Evolutionary conservation across 2,329 filamentous ascomycete genomes (phyloP).

Genomic region (Thielaviopsis cerberus): DNA sequence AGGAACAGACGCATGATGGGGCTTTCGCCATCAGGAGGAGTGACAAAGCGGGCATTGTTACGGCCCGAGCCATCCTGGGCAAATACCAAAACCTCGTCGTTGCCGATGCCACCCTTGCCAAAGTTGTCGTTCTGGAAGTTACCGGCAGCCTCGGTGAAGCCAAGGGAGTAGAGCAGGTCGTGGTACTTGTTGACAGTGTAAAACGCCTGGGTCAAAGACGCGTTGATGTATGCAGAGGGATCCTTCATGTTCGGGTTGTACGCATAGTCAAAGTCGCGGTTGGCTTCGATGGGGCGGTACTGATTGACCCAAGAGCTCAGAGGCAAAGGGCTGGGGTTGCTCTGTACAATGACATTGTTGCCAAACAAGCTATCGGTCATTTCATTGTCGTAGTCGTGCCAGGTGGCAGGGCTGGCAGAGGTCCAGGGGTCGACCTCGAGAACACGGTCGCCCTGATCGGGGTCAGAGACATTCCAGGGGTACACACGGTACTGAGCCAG

Average conservation of each 20-base stretch:
- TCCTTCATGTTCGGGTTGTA: slow-evolving; percentile 20
- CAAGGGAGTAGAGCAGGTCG: slow-evolving; percentile 37
- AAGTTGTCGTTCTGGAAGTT: slow-evolving; percentile 43
- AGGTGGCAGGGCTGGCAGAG: slow-evolving; percentile 31
- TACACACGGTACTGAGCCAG: slow-evolving; percentile 35
- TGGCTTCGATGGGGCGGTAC: slow-evolving; percentile 17
- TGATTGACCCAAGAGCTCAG: slow-evolving; percentile 22
- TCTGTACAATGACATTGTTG: slow-evolving; percentile 40
- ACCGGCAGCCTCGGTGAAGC: slow-evolving; percentile 38
- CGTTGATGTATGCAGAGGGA: slow-evolving; percentile 28
- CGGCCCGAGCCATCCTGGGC: slow-evolving; percentile 34
- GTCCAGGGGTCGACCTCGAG: slow-evolving; percentile 30
- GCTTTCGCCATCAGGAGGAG: slow-evolving; percentile 31
- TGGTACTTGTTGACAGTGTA: slow-evolving; percentile 43
- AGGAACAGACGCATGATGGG: slow-evolving; percentile 42
- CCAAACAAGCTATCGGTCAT: slow-evolving; percentile 37
- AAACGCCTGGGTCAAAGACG: slow-evolving; percentile 39
- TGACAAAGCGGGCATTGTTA: slow-evolving; percentile 41
- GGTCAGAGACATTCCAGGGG: slow-evolving; percentile 31
- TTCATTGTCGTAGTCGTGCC: slow-evolving; percentile 32
- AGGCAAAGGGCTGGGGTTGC: too few species aligned
- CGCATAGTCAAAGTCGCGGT: slow-evolving; percentile 29
- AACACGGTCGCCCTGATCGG: slow-evolving; percentile 26
- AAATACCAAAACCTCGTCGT: slow-evolving; percentile 36
- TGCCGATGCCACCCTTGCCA: slow-evolving; percentile 29